A percentile compares a stretch with the other conserved stretches of the same genome.
Conservation (phyloP, 129 eudicot genomes). For the Pulicaria dysenterica region DNA sequence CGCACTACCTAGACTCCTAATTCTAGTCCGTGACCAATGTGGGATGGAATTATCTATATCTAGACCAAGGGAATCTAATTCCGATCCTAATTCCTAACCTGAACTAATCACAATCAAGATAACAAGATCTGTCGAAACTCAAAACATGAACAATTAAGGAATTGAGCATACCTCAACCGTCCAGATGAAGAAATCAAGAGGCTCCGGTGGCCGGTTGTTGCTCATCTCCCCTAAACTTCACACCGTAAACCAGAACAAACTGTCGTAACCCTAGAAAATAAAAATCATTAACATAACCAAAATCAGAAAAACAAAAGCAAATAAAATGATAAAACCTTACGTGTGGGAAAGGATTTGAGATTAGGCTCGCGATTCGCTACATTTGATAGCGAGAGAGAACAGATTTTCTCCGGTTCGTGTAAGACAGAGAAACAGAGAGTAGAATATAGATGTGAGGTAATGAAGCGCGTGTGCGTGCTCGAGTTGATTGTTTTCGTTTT, state of each 20-base stretch:
- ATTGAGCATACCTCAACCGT: conserved; percentile 60
- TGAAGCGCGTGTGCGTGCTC: too few relatives aligned
- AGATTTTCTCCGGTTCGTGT: not conserved
- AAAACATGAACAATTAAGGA: not conserved
- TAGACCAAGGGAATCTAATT: not conserved
- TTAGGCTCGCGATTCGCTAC: not conserved
- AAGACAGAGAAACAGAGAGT: too few relatives aligned
- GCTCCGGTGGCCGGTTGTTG: conserved; percentile 70
- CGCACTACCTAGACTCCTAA: too few relatives aligned
- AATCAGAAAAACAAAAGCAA: not conserved
- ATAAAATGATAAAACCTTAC: not conserved
- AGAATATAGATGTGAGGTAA: too few relatives aligned
- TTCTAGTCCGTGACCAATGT: too few relatives aligned
- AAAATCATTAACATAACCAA: not conserved
- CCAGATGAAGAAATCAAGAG: conserved; percentile 88
- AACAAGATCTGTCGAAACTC: not conserved
- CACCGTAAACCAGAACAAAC: conserved; percentile 21
- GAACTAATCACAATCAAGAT: not conserved
- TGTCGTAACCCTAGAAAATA: conserved; percentile 6
- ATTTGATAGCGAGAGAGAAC: conserved; percentile 12
- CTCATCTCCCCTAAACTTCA: conserved; percentile 42
- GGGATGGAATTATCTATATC: too few relatives aligned
- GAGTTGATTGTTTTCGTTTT: too few relatives aligned
- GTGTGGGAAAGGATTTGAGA: not conserved
- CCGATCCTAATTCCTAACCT: not conserved